Evolutionary conservation across 148 eudicot species (phyloP).

Genomic region (Nepenthes gracilis): DNA sequence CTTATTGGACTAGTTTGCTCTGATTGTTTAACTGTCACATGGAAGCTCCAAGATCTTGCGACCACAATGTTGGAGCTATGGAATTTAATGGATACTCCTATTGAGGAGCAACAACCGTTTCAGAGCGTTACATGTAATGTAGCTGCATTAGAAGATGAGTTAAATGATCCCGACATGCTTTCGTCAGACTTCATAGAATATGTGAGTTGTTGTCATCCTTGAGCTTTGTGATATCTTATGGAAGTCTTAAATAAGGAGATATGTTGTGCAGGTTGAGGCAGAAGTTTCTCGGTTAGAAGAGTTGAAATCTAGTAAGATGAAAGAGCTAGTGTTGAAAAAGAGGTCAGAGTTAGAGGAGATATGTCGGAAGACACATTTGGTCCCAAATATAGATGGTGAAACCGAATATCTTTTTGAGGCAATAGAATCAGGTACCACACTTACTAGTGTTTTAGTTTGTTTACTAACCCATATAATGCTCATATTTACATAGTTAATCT

Average conservation of each 20-base stretch:
- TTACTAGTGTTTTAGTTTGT: not conserved
- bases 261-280: constrained; percentile 54
- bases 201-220: constrained; percentile 20
- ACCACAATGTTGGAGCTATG: constrained; percentile 60
- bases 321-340: constrained; percentile 84
- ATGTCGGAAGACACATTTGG: constrained; percentile 72
- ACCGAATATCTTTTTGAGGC: constrained; percentile 52
- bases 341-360: constrained; percentile 76
- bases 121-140: constrained; percentile 61
- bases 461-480: not conserved
- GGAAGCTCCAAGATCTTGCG: constrained; percentile 73
- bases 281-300: constrained; percentile 84
- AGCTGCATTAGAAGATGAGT: constrained; percentile 72
- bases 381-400: constrained; percentile 42
- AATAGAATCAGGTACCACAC: constrained; percentile 60
- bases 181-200: constrained; percentile 52
- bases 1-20: not conserved
- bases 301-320: constrained; percentile 83
- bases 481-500: not conserved
- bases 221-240: not conserved
- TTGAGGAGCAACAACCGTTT: constrained; percentile 69
- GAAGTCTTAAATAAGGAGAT: constrained; percentile 3
- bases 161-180: constrained; percentile 59
- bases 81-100: constrained; percentile 84
- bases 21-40: not conserved